Evolutionary conservation across 2,329 filamentous ascomycete species (phyloP), one percentile per base, ranked within the genome.

Genomic region (Rugonectria rugulosa): DNA sequence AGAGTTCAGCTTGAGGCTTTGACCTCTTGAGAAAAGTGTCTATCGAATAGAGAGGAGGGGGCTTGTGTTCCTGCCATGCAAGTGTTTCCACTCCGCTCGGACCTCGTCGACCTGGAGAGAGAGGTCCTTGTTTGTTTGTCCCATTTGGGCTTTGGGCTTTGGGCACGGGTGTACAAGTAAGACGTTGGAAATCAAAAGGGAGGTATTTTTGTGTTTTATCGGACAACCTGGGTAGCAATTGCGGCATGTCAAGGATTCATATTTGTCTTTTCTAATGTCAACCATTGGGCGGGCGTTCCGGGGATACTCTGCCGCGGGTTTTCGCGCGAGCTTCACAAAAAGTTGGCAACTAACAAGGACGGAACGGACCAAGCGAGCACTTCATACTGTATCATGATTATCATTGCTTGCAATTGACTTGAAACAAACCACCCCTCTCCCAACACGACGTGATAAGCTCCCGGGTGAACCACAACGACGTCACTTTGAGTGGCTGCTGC

Each of bases 1-100:
- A 56, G 41, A 56, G 53, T 50, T 55, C 46, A 56, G 42, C 31
- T 44, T 56, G 53, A 42, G 46, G 53, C 53, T 56, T 56, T 56
- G 53, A 56, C 53, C 53, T 56, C 46, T 50, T 46, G 34, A 44
- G 29, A 41, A 37, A 46, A 23, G 19, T 29, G 21, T 24, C 36
- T 23, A 47, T 21, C 38, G 6, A 9, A 37, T 42, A 44, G n/a
- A 10, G 49, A 44, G 51, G 42, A 38, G n/a, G 49, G 51, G 51
- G 51, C 44, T 36, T 48, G 44, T 24, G 43, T 44, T 53, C 31
- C n/a, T n/a, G n/a, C n/a, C n/a, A n/a, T 53, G 38, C 44, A 44
- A 47, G 38, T 40, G 52, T 54, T 50, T 51, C 31, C 53, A 45
- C 41, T 36, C 46, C 53, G 53, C 53, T 56, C 46, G 46, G 53